These are phyloP conservation scores for Monascus ruber DNA, from an alignment of 2,329 filamentous ascomycete species.

Conservation along the genomic window DNA sequence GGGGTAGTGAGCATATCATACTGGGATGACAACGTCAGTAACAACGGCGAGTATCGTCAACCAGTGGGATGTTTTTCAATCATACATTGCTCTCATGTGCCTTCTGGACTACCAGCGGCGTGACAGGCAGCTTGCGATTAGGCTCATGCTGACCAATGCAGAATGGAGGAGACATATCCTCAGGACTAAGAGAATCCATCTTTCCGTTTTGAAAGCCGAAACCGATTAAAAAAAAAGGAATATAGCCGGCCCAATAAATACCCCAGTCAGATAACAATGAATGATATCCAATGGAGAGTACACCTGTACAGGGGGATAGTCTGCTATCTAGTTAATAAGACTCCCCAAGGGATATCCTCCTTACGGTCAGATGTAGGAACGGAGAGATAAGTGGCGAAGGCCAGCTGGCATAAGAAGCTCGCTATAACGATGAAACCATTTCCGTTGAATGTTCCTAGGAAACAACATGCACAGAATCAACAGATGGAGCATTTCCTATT, in stretches of 20 bases:
- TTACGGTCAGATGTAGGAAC: too few species aligned
- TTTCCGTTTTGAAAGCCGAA: too few species aligned
- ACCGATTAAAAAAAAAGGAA: too few species aligned
- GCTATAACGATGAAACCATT: neutral
- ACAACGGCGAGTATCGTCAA: conserved; percentile 5
- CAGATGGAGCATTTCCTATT: conserved; percentile 12
- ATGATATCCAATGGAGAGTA: conserved; percentile 1
- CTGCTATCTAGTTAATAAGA: neutral
- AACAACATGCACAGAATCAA: neutral
- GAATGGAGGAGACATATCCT: conserved; percentile 37
- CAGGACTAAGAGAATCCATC: conserved; percentile 23
- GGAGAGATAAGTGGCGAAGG: neutral
- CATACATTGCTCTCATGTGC: conserved; percentile 47
- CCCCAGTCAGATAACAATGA: too few species aligned
- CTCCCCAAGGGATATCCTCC: too few species aligned
- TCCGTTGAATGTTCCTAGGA: neutral
- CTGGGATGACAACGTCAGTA: conserved; percentile 22
- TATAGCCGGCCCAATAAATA: too few species aligned
- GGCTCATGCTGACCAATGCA: conserved; percentile 53
- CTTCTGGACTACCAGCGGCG: conserved; percentile 39
- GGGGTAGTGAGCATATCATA: conserved; percentile 56
- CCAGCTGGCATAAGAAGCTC: neutral
- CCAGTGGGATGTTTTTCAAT: conserved; percentile 3
- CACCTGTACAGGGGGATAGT: neutral
- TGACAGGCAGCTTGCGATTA: conserved; percentile 38